Percentiles rank a stretch among this genome's conserved stretches.
These are phyloP conservation scores for Populus hybrid DNA, from an alignment of 441 rosid species.

Conservation along the genomic window DNA sequence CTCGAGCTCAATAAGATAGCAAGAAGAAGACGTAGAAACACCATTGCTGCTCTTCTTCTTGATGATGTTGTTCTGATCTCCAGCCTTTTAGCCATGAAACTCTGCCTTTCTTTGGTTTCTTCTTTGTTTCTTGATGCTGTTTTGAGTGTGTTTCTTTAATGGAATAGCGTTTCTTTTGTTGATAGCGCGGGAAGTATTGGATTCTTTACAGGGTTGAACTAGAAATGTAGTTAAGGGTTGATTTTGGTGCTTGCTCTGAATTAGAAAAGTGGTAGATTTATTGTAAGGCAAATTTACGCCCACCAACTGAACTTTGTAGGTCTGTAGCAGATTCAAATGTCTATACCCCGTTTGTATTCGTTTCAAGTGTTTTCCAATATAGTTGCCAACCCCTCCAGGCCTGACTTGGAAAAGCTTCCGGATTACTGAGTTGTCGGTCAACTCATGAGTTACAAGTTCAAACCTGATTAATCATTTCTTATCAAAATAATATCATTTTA, in stretches of 20 bases:
- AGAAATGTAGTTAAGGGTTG: not conserved
- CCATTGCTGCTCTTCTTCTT: not conserved
- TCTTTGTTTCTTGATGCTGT: too few species aligned
- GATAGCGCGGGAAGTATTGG: not conserved
- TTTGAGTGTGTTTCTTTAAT: too few species aligned
- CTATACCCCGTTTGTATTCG: not conserved
- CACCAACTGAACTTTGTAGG: not conserved
- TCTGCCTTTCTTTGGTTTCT: not conserved
- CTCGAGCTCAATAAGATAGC: constrained; percentile 12
- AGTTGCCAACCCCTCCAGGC: not conserved
- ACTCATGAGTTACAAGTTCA: too few species aligned
- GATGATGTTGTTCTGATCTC: not conserved
- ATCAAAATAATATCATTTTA: too few species aligned
- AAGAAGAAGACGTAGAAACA: not conserved
- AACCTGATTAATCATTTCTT: too few species aligned
- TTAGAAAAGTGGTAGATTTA: not conserved
- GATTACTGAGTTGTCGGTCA: too few species aligned
- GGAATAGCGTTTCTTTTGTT: not conserved
- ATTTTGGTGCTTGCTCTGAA: not conserved
- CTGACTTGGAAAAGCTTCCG: too few species aligned
- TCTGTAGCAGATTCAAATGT: not conserved
- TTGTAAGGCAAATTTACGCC: not conserved
- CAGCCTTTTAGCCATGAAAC: not conserved
- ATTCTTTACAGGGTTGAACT: not conserved
- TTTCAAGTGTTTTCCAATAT: not conserved